Percentiles rank a stretch among this genome's conserved stretches.
Conservation (phyloP, 495 filamentous ascomycete genomes). For the Pseudomonodictys pantanalensis region DNA sequence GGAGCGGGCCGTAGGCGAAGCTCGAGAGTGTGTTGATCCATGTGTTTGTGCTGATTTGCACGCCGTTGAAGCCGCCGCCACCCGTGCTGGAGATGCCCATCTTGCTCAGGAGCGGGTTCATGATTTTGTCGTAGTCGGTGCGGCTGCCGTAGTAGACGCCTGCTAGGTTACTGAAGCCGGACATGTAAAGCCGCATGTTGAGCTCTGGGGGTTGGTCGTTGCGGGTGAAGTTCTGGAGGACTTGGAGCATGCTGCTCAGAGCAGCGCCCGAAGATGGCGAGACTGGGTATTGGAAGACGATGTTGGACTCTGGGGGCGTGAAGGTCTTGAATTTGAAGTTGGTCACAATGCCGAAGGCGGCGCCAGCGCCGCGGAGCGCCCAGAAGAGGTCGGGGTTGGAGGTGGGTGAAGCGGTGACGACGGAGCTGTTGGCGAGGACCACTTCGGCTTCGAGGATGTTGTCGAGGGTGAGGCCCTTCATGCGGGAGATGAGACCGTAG, state of each 20-base stretch:
- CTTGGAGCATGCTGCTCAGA: slow-evolving; percentile 8
- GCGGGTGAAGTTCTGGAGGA: slow-evolving; percentile 21
- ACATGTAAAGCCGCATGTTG: slow-evolving; percentile 26
- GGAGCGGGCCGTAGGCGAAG: slow-evolving; percentile 18
- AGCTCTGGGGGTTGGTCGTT: slow-evolving; percentile 21
- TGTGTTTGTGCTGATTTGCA: slow-evolving; percentile 3
- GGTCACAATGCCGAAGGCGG: slow-evolving; percentile 63
- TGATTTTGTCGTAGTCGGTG: slow-evolving; percentile 19
- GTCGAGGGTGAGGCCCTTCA: slow-evolving; percentile 63
- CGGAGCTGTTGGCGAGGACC: slow-evolving; percentile 58
- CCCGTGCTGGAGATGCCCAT: too few species aligned
- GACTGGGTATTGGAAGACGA: slow-evolving; percentile 46
- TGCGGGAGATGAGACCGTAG: slow-evolving; percentile 57
- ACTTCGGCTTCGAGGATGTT: slow-evolving; percentile 58
- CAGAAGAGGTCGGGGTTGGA: slow-evolving; percentile 45
- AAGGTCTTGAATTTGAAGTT: slow-evolving; percentile 60
- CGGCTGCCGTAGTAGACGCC: slow-evolving; percentile 30
- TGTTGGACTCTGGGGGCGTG: slow-evolving; percentile 49
- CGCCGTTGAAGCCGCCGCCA: too few species aligned
- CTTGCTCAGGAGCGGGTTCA: slow-evolving; percentile 18
- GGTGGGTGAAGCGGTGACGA: slow-evolving; percentile 43
- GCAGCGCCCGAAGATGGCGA: background rate
- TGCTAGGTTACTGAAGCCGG: background rate
- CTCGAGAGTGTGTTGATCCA: slow-evolving; percentile 21
- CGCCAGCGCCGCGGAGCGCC: slow-evolving; percentile 57